A percentile compares a stretch with the other conserved stretches of the same genome.
These are phyloP conservation scores for Calcarisporium arbuscula DNA, from an alignment of 2,329 filamentous ascomycete genomes.

Conservation along the genomic window DNA sequence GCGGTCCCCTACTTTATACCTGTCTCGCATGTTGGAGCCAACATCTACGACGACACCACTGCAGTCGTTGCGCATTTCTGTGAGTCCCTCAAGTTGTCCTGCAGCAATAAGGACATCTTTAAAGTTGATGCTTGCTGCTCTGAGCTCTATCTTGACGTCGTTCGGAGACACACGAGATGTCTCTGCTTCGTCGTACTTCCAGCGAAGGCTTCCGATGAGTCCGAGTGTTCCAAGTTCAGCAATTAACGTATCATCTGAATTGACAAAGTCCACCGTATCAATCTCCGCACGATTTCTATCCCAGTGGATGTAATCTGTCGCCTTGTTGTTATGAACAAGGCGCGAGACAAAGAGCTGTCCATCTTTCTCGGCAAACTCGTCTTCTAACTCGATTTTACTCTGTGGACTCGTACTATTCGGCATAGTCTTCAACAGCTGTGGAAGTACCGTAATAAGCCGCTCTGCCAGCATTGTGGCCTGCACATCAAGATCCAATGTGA, in stretches of 20 bases:
- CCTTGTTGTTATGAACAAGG: slow-evolving; percentile 5
- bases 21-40: slow-evolving; percentile 17
- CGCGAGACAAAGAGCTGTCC: slow-evolving; percentile 13
- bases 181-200: slow-evolving; percentile 11
- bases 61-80: slow-evolving; percentile 24
- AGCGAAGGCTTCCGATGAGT: slow-evolving; percentile 13
- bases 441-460: too few species aligned
- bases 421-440: too few species aligned
- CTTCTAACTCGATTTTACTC: too few species aligned
- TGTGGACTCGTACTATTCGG: too few species aligned
- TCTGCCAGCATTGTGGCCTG: too few species aligned
- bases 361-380: slow-evolving; percentile 10
- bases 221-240: slow-evolving; percentile 12
- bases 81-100: slow-evolving; percentile 22
- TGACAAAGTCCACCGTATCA: slow-evolving; percentile 6
- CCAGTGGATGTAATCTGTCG: slow-evolving; percentile 5
- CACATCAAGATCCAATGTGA: slow-evolving; percentile 2
- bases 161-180: slow-evolving; percentile 10
- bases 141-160: slow-evolving; percentile 9
- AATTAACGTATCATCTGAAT: slow-evolving; percentile 4
- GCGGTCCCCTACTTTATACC: slow-evolving; percentile 14
- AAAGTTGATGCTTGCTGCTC: slow-evolving; percentile 25
- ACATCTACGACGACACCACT: slow-evolving; percentile 24
- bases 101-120: slow-evolving; percentile 28
- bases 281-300: slow-evolving; percentile 2